Evolutionary conservation across 2,329 filamentous ascomycete species (phyloP), one percentile per base, ranked within the genome.

Genomic region (Mycogone perniciosa): DNA sequence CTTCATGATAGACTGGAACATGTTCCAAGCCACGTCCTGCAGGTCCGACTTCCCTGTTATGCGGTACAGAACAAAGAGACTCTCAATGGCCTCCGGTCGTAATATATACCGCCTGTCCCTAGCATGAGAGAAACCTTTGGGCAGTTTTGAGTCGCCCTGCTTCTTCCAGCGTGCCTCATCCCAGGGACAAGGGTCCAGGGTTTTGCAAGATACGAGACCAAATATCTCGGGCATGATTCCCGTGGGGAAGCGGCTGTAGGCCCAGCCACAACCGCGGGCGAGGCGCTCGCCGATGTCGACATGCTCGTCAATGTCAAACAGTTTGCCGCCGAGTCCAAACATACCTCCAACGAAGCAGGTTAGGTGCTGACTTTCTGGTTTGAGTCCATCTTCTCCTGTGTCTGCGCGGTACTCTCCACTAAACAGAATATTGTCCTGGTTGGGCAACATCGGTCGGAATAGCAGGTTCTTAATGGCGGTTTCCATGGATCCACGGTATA

Each of bases 1-100:
- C 2, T 68, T 68, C 11, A 71, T 61, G 26, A 79, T 71, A 0
- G 73, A 65, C 54, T 69, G 63, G 56, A 75, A 80, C 76, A 80
- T 80, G 5, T 65, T 61, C 76, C 76, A 80, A 0, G 76, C 76
- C 42, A 71, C 67, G 10, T 79, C 75, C 56, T 74, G 75, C 55
- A 75, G 71, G 31, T 73, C 67, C 2, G 64, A 44, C 35, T 73
- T 65, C 1, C 73, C 77, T 0, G 76, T 80, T 44, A 78, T 69
- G 13, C 77, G 80, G 64, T 85, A 89, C 73, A 92, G 80, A 62
- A 89, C 79, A 66, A 89, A 92, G 4, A 93, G 80, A 10, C 82
- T 86, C 70, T 92, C 88, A 48, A 92, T 89, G 2, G 87, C 87
- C 68, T 92, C 88, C 0, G 75, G 74, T 0, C 77, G 65, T 20